Conservation (phyloP, 257 asterid genomes). For the Petunia secreta region DNA sequence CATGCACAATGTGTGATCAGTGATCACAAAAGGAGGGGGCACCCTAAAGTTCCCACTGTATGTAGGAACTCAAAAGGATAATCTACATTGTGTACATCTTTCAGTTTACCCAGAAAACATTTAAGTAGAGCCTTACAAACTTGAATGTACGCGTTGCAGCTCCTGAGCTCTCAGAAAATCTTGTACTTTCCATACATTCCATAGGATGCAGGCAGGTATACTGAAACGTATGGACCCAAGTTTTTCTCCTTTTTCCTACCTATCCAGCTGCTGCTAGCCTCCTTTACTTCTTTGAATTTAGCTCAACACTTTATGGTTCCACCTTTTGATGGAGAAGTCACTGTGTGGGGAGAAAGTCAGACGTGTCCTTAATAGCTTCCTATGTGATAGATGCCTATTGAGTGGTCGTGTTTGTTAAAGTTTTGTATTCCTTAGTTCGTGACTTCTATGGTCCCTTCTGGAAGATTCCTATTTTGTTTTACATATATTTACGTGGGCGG, state of each 20-base stretch:
- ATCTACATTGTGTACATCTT: not conserved
- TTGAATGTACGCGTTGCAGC: not conserved
- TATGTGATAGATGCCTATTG: conserved; percentile 23
- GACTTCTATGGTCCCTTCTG: not conserved
- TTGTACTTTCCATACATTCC: not conserved
- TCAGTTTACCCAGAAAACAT: not conserved
- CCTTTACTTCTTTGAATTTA: not conserved
- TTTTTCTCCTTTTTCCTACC: conserved; percentile 20
- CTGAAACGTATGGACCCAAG: not conserved
- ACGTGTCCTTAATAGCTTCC: not conserved
- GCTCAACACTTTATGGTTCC: not conserved
- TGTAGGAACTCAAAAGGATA: conserved; percentile 15
- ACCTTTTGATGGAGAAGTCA: conserved; percentile 1
- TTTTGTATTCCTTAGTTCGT: not conserved
- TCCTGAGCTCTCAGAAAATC: not conserved
- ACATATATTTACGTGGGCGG: not conserved
- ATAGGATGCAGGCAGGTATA: not conserved
- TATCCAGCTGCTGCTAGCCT: not conserved
- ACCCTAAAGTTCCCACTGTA: not conserved
- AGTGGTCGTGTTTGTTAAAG: not conserved
- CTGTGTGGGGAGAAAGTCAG: not conserved
- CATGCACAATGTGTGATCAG: not conserved
- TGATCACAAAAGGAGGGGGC: no score
- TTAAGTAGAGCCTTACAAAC: not conserved
- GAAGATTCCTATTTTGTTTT: conserved; percentile 1